phyloP scores from a whole-genome alignment of 163 green algal genomes.

The Botryococcus braunii region DNA sequence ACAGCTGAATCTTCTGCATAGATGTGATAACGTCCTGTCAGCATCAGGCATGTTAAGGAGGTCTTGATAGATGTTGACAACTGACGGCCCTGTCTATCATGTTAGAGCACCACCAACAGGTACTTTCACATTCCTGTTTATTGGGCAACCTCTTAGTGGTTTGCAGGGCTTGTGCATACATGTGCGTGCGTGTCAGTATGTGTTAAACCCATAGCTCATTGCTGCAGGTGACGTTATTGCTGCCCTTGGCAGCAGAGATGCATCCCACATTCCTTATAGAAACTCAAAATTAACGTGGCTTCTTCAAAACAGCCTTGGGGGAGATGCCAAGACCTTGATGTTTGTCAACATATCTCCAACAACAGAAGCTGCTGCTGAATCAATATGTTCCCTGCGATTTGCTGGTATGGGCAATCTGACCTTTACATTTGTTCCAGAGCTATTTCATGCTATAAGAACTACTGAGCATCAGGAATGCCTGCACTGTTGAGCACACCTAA shows the following conservation, averaged over 20 bases:
- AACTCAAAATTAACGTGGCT: slow-evolving; percentile 96
- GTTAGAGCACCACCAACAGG: neutral
- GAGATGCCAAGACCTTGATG: slow-evolving; percentile 76
- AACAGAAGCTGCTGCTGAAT: slow-evolving; percentile 59
- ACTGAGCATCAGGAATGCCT: no score
- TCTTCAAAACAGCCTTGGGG: slow-evolving; percentile 65
- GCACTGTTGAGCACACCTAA: no score
- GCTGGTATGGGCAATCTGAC: no score
- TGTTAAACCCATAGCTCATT: neutral
- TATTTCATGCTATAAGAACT: no score
- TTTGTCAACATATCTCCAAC: slow-evolving; percentile 91
- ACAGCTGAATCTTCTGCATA: neutral
- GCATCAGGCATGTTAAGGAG: neutral
- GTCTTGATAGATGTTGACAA: neutral
- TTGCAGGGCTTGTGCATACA: neutral
- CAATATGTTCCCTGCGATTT: slow-evolving; percentile 89
- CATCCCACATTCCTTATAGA: slow-evolving; percentile 82
- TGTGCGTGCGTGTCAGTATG: neutral
- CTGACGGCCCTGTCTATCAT: neutral
- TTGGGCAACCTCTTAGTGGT: neutral
- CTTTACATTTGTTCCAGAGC: no score
- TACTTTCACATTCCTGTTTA: neutral
- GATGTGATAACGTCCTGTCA: neutral
- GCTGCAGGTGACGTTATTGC: slow-evolving; percentile 75
- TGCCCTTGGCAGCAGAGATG: slow-evolving; percentile 68